phyloP scores from a whole-genome alignment of 768 basidiomycete species.

The Suillus paluster region DNA sequence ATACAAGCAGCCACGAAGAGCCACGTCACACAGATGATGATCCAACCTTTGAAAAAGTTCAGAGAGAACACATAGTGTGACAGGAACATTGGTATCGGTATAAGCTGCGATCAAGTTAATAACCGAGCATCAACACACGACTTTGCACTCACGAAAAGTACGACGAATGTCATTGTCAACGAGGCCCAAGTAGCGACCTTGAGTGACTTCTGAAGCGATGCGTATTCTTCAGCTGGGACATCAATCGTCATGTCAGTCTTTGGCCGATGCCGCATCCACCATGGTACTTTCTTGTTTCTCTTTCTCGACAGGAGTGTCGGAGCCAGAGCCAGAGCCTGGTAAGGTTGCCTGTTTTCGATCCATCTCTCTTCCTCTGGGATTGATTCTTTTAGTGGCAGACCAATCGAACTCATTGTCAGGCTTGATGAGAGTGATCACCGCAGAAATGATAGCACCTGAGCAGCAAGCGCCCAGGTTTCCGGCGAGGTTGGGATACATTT shows the following conservation, averaged over 20 bases:
- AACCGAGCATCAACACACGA: neutral
- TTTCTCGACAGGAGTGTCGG: constrained; percentile 17
- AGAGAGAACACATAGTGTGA: constrained; percentile 22
- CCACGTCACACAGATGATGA: constrained; percentile 21
- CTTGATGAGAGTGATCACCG: constrained; percentile 19
- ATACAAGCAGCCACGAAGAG: constrained; percentile 21
- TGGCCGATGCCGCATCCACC: constrained; percentile 4
- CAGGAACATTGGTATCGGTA: constrained; percentile 23
- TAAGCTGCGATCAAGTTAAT: constrained; percentile 13
- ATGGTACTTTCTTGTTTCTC: constrained; percentile 15
- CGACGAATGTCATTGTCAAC: constrained; percentile 17
- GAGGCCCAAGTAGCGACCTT: constrained; percentile 21
- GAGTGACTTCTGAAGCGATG: constrained; percentile 14
- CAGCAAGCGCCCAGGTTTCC: constrained; percentile 22
- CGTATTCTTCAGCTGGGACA: constrained; percentile 11
- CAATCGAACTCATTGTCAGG: constrained; percentile 24
- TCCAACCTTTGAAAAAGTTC: constrained; percentile 22
- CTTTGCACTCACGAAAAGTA: constrained; percentile 16
- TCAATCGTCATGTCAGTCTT: constrained; percentile 9
- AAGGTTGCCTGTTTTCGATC: constrained; percentile 7
- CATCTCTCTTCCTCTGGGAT: constrained; percentile 17
- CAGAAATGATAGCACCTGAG: constrained; percentile 19
- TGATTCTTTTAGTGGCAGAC: constrained; percentile 22
- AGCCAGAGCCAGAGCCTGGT: constrained; percentile 3
- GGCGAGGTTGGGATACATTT: constrained; percentile 21